Evolutionary conservation across 31 red algal species (phyloP), one percentile per base, ranked within the genome.

Genomic region (Bonnemaisonia californica): DNA sequence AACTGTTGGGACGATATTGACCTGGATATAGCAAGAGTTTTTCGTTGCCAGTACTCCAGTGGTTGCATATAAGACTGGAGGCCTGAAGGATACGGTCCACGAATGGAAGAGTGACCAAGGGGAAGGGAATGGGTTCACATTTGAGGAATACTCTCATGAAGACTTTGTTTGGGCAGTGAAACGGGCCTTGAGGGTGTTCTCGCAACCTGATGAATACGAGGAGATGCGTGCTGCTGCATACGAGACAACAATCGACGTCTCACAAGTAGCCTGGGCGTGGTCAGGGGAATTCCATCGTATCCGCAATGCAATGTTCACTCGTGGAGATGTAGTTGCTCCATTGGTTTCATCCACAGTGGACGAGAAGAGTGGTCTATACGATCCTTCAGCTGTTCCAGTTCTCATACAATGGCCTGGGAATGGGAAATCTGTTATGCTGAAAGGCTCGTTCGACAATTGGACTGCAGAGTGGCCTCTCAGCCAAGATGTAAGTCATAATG

Each of bases 11-110:
- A n/a, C n/a, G n/a, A n/a, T n/a, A n/a, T n/a, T n/a, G n/a, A n/a
- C n/a, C n/a, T n/a, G n/a, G 39, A 4, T 38, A 61, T 35, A 90
- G 74, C 88, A 91, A 79, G 97, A 99, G 79, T 99, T 96, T 41
- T 99, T 99, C 73, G 96, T 99, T 36, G 96, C 90, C 55, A 89
- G 93, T 38, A 99, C 96, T 23, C 96, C 96, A 48, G 96, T 99
- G 13, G 79, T 99, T 11, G 96, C 96, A 0, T 95, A 85, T 60
- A 86, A 88, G 41, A 95, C 93, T 62, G 96, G 96, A 23, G 96
- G 96, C 32, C 82, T 99, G 34, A 89, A 90, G 45, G 96, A 99
- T 66, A 99, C 96, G 2, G 93, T 99, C 30, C 87, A 91, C 70
- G 96, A 99, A 75, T 99, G 96, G 96, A 79, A 80, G 72, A 90